These are phyloP conservation scores for Rhodocollybia butyracea DNA, from an alignment of 768 basidiomycete genomes.

Conservation along the genomic window DNA sequence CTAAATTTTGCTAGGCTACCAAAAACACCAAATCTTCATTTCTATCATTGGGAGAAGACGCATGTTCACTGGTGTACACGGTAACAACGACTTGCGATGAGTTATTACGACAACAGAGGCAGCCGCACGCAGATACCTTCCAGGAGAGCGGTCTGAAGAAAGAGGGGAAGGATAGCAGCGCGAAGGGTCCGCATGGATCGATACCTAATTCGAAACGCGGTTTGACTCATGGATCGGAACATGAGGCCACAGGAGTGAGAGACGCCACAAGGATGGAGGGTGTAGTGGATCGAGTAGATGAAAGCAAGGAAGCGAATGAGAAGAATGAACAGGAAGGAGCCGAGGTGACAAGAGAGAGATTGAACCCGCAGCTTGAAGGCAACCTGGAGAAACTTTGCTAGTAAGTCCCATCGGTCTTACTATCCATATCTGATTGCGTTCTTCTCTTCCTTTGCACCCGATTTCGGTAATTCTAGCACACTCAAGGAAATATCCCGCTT, in stretches of 20 bases:
- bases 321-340: neutral
- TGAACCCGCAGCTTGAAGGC: neutral
- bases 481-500: neutral
- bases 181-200: too few species aligned
- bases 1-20: neutral
- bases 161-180: too few species aligned
- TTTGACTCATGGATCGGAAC: too few species aligned
- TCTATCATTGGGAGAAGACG: neutral
- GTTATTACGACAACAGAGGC: neutral
- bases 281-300: too few species aligned
- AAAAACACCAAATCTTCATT: neutral
- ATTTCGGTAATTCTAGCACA: neutral
- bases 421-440: neutral
- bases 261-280: too few species aligned
- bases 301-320: neutral
- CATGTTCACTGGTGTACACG: neutral
- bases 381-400: neutral
- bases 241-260: too few species aligned
- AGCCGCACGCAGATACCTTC: too few species aligned
- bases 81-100: slow-evolving; percentile 2
- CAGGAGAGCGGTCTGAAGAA: too few species aligned
- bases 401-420: neutral
- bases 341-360: neutral
- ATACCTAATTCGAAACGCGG: too few species aligned
- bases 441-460: too few species aligned